Percentiles rank a stretch among this genome's conserved stretches.
phyloP scores from a whole-genome alignment of 192 early-diverging fungal genomes.

The Pilaira anomala region DNA sequence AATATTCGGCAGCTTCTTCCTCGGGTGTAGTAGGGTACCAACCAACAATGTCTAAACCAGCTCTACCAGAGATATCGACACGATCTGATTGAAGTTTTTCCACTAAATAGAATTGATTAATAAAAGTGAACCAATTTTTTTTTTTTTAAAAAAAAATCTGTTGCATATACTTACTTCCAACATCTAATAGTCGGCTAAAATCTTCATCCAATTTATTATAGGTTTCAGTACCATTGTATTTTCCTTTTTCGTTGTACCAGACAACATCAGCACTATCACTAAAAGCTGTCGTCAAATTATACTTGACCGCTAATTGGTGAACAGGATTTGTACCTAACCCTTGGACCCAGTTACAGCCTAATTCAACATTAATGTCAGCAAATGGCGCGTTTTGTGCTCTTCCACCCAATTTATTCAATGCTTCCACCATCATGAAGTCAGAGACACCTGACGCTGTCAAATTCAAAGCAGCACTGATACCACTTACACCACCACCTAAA shows the following conservation, averaged over 20 bases:
- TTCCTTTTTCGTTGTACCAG: conserved; percentile 30
- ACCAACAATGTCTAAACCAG: conserved; percentile 29
- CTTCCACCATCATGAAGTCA: conserved; percentile 41
- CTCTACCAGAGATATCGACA: conserved; percentile 33
- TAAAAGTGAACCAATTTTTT: neutral
- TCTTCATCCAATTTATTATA: conserved; percentile 19
- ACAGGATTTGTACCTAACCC: conserved; percentile 37
- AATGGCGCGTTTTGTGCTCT: conserved; percentile 32
- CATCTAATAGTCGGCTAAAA: conserved; percentile 3
- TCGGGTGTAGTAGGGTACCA: conserved; percentile 25
- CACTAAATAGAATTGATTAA: conserved; percentile 4
- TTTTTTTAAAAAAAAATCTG: neutral
- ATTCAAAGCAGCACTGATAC: conserved; percentile 33
- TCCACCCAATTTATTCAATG: conserved; percentile 31
- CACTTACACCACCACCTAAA: conserved; percentile 39
- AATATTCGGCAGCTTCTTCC: conserved; percentile 32
- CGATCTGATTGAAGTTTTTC: conserved; percentile 17
- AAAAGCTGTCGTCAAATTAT: conserved; percentile 17
- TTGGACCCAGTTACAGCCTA: conserved; percentile 42
- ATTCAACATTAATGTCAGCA: conserved; percentile 29
- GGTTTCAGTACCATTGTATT: conserved; percentile 19
- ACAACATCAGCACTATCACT: conserved; percentile 25
- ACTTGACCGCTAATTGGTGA: conserved; percentile 27
- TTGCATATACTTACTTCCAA: conserved; percentile 24
- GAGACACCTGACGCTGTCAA: conserved; percentile 29